Percentiles rank a stretch among this genome's conserved stretches.
phyloP scores from a whole-genome alignment of 2,329 filamentous ascomycete species.

The Proliferodiscus dingleyae region DNA sequence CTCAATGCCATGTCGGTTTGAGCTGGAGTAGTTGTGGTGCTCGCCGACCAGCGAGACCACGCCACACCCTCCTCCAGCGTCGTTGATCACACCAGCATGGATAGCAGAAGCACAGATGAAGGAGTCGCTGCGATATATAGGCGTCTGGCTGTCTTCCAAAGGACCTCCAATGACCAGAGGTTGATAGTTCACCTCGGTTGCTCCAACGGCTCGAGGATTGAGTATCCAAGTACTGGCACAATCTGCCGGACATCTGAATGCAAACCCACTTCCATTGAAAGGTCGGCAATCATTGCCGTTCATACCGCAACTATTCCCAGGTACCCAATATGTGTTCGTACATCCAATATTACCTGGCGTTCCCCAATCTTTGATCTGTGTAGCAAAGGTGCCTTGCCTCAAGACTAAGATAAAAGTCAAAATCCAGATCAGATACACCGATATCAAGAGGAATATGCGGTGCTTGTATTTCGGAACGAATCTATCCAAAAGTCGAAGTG shows the following conservation, averaged over 20 bases:
- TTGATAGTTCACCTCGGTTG: conserved; percentile 59
- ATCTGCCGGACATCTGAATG: conserved; percentile 71
- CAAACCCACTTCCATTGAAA: conserved; percentile 63
- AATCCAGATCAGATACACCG: conserved; percentile 63
- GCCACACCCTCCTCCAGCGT: conserved; percentile 72
- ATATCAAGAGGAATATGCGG: conserved; percentile 52
- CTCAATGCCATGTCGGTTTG: conserved; percentile 66
- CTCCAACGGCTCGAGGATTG: conserved; percentile 71
- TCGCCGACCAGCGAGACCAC: conserved; percentile 71
- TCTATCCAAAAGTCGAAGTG: conserved; percentile 57
- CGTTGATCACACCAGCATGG: conserved; percentile 72
- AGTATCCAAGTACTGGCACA: conserved; percentile 62
- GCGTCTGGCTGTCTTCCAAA: conserved; percentile 35
- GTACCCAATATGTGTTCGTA: conserved; percentile 63
- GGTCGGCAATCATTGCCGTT: conserved; percentile 72
- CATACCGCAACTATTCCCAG: conserved; percentile 67
- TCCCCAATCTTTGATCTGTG: conserved; percentile 64
- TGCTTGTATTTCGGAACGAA: conserved; percentile 56
- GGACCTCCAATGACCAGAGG: conserved; percentile 67
- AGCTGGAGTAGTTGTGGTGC: conserved; percentile 56
- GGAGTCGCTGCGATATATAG: conserved; percentile 81
- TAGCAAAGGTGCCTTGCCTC: conserved; percentile 53
- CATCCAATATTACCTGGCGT: conserved; percentile 62
- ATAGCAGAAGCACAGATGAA: conserved; percentile 83
- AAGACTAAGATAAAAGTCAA: conserved; percentile 65